Conservation (phyloP, 2,329 filamentous ascomycete genomes). For the Venturia nashicola region DNA sequence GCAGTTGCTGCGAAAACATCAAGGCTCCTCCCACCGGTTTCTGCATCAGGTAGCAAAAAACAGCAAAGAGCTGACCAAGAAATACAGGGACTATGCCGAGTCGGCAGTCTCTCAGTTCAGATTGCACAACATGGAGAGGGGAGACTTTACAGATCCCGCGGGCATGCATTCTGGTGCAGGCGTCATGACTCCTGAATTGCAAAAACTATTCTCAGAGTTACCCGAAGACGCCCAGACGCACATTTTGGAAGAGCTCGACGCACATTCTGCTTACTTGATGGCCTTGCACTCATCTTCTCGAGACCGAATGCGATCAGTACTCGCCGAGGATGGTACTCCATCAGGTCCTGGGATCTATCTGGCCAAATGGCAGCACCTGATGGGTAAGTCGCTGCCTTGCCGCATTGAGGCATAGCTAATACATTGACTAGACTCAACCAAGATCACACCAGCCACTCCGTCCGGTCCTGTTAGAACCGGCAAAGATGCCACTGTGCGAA, state of each 20-base stretch:
- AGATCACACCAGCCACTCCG: slow-evolving; percentile 48
- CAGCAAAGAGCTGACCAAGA: slow-evolving; percentile 51
- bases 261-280: slow-evolving; percentile 48
- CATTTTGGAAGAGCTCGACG: slow-evolving; percentile 43
- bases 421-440: slow-evolving; percentile 51
- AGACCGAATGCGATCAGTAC: slow-evolving; percentile 43
- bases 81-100: slow-evolving; percentile 50
- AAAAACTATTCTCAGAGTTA: slow-evolving; percentile 34
- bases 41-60: slow-evolving; percentile 57
- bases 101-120: slow-evolving; percentile 44
- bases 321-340: slow-evolving; percentile 24
- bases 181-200: slow-evolving; percentile 29
- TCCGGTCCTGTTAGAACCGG: slow-evolving; percentile 39
- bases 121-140: slow-evolving; percentile 14
- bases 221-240: slow-evolving; percentile 31
- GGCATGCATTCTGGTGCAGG: slow-evolving; percentile 24
- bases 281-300: slow-evolving; percentile 42
- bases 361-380: slow-evolving; percentile 51
- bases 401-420: neutral
- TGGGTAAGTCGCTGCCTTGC: neutral
- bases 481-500: slow-evolving; percentile 8
- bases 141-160: slow-evolving; percentile 9
- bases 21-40: slow-evolving; percentile 53
- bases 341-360: slow-evolving; percentile 61
- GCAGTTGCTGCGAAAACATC: slow-evolving; percentile 51